Conservation (phyloP, 75 land plant genomes). For the Isoetes taiwanensis region DNA sequence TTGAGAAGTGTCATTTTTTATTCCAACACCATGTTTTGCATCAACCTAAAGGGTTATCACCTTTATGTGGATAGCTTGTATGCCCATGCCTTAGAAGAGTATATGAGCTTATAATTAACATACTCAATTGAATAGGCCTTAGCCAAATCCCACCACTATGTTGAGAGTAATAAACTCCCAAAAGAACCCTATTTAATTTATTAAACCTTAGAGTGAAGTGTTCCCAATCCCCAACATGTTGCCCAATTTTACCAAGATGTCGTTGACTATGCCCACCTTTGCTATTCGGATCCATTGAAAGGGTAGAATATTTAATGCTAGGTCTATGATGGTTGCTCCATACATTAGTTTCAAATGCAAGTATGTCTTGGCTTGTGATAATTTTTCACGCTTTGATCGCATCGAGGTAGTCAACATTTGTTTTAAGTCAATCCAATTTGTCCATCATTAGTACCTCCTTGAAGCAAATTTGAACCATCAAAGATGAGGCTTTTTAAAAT, state of each 20-base stretch:
- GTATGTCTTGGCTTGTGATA: constrained; percentile 33
- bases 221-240: constrained; percentile 81
- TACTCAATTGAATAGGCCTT: constrained; percentile 42
- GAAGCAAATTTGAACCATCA: constrained; percentile 57
- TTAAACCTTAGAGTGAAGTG: constrained; percentile 55
- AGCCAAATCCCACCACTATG: constrained; percentile 59
- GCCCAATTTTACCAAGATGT: constrained; percentile 56
- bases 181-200: constrained; percentile 55
- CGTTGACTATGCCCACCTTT: constrained; percentile 32
- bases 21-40: constrained; percentile 35
- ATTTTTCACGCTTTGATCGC: constrained; percentile 42
- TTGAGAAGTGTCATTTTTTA: constrained; percentile 48
- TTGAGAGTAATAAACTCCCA: constrained; percentile 44
- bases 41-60: constrained; percentile 48
- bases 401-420: constrained; percentile 21
- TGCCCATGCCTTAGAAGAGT: constrained; percentile 48
- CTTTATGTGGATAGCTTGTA: constrained; percentile 44
- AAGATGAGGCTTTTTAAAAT: constrained; percentile 22
- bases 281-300: constrained; percentile 68
- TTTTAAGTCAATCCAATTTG: constrained; percentile 65
- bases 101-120: constrained; percentile 32
- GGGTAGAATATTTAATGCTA: constrained; percentile 65
- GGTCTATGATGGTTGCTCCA: constrained; percentile 57
- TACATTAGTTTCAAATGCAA: constrained; percentile 61
- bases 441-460: constrained; percentile 60